phyloP scores from a whole-genome alignment of 108 stramenopile species.

The Discostella pseudostelligera region DNA sequence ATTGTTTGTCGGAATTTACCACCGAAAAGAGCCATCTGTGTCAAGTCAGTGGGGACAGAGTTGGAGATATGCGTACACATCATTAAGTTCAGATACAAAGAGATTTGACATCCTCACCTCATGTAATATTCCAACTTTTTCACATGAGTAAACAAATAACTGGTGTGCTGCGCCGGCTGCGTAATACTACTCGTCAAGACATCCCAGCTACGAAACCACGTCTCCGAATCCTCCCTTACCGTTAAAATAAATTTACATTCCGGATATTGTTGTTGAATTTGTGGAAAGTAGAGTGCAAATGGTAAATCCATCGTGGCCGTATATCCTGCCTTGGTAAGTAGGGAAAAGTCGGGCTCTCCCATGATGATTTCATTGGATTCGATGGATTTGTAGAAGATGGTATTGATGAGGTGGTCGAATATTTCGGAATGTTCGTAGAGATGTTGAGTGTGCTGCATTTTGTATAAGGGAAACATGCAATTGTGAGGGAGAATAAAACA shows the following conservation, averaged over 20 bases:
- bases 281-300: slow-evolving; percentile 68
- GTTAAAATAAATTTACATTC: slow-evolving; percentile 83
- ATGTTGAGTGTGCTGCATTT: slow-evolving; percentile 69
- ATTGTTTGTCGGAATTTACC: slow-evolving; percentile 65
- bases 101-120: slow-evolving; percentile 26
- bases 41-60: background rate
- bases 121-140: slow-evolving; percentile 60
- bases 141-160: slow-evolving; percentile 49
- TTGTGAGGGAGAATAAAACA: too few species aligned
- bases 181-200: slow-evolving; percentile 62
- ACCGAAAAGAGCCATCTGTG: slow-evolving; percentile 70
- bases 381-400: slow-evolving; percentile 60
- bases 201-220: slow-evolving; percentile 80
- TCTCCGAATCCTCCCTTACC: slow-evolving; percentile 63
- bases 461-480: background rate
- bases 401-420: slow-evolving; percentile 54
- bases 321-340: slow-evolving; percentile 53
- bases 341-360: slow-evolving; percentile 58
- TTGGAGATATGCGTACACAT: background rate
- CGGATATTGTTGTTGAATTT: slow-evolving; percentile 63
- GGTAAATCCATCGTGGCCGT: slow-evolving; percentile 76
- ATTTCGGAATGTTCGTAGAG: slow-evolving; percentile 66
- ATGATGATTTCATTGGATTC: slow-evolving; percentile 41
- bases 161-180: slow-evolving; percentile 52
- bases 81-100: background rate